These are phyloP conservation scores for Saprolegnia diclina DNA, from an alignment of 352 stramenopile species.

Conservation along the genomic window DNA sequence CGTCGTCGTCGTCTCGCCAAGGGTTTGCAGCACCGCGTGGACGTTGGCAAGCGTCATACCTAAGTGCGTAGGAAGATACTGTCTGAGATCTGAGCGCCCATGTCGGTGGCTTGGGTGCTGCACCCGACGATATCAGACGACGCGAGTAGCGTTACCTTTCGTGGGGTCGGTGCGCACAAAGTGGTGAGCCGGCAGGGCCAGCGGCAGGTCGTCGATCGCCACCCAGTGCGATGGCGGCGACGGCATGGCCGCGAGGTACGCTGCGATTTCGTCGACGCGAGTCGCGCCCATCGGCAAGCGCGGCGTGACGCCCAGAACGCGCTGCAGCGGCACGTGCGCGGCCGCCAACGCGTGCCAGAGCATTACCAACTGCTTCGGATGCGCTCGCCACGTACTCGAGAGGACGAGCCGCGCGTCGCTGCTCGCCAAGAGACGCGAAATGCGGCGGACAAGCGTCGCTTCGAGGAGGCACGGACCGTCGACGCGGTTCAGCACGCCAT, in stretches of 20 bases:
- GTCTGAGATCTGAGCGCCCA: too few relatives aligned
- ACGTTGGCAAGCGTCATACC: too few relatives aligned
- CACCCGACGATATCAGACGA: too few relatives aligned
- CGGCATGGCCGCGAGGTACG: not conserved
- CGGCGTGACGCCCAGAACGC: conserved; percentile 8
- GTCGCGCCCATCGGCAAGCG: not conserved
- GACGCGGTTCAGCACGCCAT: conserved; percentile 19
- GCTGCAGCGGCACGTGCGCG: conserved; percentile 1
- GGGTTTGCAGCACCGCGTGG: too few relatives aligned
- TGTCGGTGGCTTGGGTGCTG: too few relatives aligned
- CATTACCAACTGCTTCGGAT: not conserved
- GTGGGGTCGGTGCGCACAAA: not conserved
- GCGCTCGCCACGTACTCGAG: conserved; percentile 13
- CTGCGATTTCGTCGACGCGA: conserved; percentile 5
- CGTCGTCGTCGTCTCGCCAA: too few relatives aligned
- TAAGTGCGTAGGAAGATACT: too few relatives aligned
- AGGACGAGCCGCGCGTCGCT: not conserved
- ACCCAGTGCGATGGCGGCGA: not conserved
- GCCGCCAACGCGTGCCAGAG: conserved; percentile 2
- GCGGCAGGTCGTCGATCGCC: conserved; percentile 10
- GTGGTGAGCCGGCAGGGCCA: not conserved
- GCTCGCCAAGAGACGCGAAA: not conserved
- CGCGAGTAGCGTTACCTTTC: not conserved
- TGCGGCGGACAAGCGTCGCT: not conserved
- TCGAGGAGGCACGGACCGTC: not conserved